Evolutionary conservation across 2,329 filamentous ascomycete species (phyloP).

Genomic region (Cladosporium sp.): DNA sequence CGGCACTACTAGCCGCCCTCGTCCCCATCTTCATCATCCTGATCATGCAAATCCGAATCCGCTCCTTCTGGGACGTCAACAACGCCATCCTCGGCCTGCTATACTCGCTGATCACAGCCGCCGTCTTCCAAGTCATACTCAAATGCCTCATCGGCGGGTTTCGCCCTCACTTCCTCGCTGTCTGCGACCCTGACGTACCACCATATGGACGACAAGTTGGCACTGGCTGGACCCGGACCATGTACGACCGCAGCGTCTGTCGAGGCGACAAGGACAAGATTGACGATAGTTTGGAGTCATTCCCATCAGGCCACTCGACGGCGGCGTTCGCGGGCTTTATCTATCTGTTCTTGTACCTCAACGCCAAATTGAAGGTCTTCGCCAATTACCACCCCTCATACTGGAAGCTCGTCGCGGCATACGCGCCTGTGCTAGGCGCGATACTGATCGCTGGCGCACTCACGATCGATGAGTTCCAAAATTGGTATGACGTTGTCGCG

Average conservation of each 20-base stretch:
- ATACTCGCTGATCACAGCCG: conserved; percentile 68
- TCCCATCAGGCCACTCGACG: conserved; percentile 73
- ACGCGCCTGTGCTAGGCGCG: conserved; percentile 67
- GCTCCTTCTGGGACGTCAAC: conserved; percentile 57
- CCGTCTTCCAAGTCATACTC: conserved; percentile 75
- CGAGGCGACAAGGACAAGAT: conserved; percentile 65
- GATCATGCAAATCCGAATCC: conserved; percentile 61
- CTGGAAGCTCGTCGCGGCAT: conserved; percentile 69
- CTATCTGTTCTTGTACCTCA: conserved; percentile 71
- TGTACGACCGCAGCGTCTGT: conserved; percentile 70
- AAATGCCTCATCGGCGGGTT: conserved; percentile 70
- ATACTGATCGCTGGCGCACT: conserved; percentile 67
- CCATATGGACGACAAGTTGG: conserved; percentile 44
- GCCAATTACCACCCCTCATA: conserved; percentile 70
- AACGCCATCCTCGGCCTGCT: conserved; percentile 69
- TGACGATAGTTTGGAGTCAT: conserved; percentile 68
- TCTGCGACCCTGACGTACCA: conserved; percentile 64
- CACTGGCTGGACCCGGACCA: conserved; percentile 60
- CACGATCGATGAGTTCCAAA: conserved; percentile 71
- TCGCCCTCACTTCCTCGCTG: conserved; percentile 33
- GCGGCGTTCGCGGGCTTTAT: conserved; percentile 72
- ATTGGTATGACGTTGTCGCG: conserved; percentile 72
- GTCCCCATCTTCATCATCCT: conserved; percentile 67
- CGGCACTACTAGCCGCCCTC: conserved; percentile 64
- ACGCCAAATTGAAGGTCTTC: conserved; percentile 76